Conservation (phyloP, 2,329 filamentous ascomycete species). For the Microsporum ferrugineum region DNA sequence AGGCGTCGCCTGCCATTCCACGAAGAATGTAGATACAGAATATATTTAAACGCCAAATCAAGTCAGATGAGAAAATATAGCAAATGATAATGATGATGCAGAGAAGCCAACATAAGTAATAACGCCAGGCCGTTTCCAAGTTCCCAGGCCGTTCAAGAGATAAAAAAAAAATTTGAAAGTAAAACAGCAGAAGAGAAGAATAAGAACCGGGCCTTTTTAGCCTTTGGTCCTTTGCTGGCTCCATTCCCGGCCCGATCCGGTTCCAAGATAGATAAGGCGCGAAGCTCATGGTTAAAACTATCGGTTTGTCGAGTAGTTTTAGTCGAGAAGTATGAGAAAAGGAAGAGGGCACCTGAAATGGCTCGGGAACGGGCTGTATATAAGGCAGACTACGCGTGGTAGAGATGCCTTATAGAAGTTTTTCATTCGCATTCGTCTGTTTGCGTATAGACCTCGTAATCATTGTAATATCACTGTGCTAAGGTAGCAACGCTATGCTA, state of each 20-base stretch:
- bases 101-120: neutral
- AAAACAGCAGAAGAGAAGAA: neutral
- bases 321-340: neutral
- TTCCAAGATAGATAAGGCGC: neutral
- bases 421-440: neutral
- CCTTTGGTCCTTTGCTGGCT: neutral
- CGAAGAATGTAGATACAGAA: neutral
- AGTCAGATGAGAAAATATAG: neutral
- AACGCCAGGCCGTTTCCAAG: conserved; percentile 1
- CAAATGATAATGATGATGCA: neutral
- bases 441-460: neutral
- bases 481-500: neutral
- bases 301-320: neutral
- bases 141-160: neutral
- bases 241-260: neutral
- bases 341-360: neutral
- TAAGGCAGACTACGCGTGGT: neutral
- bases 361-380: neutral
- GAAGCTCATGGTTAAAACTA: neutral
- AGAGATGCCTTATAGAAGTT: neutral
- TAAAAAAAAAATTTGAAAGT: neutral
- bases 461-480: neutral
- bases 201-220: neutral
- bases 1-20: neutral
- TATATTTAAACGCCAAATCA: neutral